Base-by-base conservation (phyloP, 2,329 filamentous ascomycete species). In the Phialophora chinensis region DNA sequence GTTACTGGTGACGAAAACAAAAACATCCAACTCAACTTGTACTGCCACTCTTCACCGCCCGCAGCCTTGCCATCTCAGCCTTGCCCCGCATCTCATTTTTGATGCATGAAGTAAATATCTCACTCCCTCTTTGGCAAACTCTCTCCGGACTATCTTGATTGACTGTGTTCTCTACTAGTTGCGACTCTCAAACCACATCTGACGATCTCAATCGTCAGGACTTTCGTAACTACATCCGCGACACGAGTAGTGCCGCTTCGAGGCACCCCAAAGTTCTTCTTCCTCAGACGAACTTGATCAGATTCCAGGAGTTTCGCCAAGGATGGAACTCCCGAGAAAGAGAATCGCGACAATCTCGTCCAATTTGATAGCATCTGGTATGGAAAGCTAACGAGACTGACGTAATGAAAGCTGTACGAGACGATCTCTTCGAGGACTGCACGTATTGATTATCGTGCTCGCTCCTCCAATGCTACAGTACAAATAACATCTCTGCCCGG, bases 21-120 rank as follows among this genome's bases (percentile, higher is more conserved):
- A 62, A 60, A 62, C n/a, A 58, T n/a, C n/a, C 23, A 25, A 12
- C 1, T 4, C 5, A n/a, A 44, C 14, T 8, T n/a, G 23, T 20
- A 47, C 63, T 66, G 63, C 63, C 63, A 25, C 38, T 25, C 6
- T 23, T 66, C 59, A 66, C 63, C 63, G 63, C 63, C 63, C 29
- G 25, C 54, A 63, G 61, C 61, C 61, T 58, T 58, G 61, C 27
- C 53, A 5, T 14, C 4, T n/a, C 31, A 61, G 47, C 47, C 49
- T 61, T 23, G 33, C 38, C 33, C 17, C 25, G 27, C 50, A 55
- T 55, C 20, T 25, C 10, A 8, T 23, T 2, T 49, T 7, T n/a
- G 17, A 49, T 49, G 11, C 33, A 35, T 35, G 11, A 35, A 35
- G 33, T 35, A 35, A 2, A 8, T 11, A 33, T 33, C 8, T 33